phyloP scores from a whole-genome alignment of 208 protist species.

The Leishmania major region DNA sequence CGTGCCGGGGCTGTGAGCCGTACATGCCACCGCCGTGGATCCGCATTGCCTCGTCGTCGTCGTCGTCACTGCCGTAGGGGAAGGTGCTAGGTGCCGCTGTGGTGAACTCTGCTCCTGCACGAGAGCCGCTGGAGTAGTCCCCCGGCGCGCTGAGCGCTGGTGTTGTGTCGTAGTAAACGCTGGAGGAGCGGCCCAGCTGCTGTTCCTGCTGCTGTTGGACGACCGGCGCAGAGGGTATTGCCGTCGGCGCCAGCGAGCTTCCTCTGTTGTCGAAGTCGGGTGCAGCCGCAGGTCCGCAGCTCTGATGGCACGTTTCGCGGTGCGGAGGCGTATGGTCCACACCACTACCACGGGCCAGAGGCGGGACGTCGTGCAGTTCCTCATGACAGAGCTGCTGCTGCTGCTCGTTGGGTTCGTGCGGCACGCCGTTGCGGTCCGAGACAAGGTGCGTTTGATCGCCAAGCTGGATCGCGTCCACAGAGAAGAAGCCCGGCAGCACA shows the following conservation, averaged over 20 bases:
- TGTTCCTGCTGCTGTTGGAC: neutral
- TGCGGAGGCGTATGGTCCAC: neutral
- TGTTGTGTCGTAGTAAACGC: neutral
- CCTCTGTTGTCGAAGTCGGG: neutral
- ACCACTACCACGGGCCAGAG: neutral
- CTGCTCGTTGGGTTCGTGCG: constrained; percentile 3
- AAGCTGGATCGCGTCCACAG: constrained; percentile 17
- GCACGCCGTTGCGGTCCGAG: constrained; percentile 23
- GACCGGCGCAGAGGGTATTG: neutral
- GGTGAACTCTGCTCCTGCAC: neutral
- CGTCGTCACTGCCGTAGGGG: neutral
- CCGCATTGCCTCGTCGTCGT: neutral
- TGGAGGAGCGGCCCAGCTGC: neutral
- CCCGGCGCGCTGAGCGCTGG: neutral
- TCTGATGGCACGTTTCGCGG: neutral
- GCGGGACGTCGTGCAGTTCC: neutral
- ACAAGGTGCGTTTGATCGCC: constrained; percentile 31
- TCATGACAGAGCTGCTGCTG: neutral
- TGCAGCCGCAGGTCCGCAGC: neutral
- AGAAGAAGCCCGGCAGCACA: constrained; percentile 25
- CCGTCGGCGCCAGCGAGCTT: neutral
- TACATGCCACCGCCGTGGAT: neutral
- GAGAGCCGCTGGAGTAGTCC: neutral
- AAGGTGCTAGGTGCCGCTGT: neutral
- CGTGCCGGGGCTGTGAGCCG: neutral